A percentile compares a stretch with the other conserved stretches of the same genome.
Evolutionary conservation across 2,329 filamentous ascomycete species (phyloP).

Genomic region (Scedosporium boydii): DNA sequence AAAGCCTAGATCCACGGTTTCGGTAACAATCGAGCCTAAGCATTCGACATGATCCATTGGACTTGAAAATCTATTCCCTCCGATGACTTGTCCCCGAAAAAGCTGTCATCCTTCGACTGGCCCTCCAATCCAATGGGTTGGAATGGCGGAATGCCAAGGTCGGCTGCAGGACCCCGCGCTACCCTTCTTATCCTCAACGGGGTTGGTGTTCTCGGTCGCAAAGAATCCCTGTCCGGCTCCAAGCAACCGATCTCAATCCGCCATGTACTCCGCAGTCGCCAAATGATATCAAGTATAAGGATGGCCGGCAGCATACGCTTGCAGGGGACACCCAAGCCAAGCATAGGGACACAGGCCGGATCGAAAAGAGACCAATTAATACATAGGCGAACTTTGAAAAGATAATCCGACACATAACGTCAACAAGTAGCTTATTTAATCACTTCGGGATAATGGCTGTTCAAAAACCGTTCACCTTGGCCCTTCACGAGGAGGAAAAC

Average conservation of each 20-base stretch:
- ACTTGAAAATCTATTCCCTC: no score
- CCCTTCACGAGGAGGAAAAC: background rate
- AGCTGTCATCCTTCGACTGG: background rate
- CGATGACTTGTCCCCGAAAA: background rate
- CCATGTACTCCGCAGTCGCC: background rate
- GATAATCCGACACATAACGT: background rate
- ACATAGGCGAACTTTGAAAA: background rate
- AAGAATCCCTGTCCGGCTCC: background rate
- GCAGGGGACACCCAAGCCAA: background rate
- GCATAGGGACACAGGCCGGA: no score
- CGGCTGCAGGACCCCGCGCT: no score
- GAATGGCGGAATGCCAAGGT: background rate
- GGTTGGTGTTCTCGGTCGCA: background rate
- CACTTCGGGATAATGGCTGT: background rate
- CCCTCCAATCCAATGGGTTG: background rate
- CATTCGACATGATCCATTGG: no score
- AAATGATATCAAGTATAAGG: conserved; percentile 1
- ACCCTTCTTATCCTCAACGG: background rate
- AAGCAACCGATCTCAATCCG: background rate
- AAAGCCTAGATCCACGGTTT: background rate
- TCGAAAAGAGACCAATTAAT: background rate
- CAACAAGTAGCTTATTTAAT: background rate
- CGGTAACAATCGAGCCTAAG: background rate
- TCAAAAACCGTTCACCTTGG: background rate
- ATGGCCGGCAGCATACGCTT: background rate